Evolutionary conservation across 2,329 filamentous ascomycete species (phyloP), one percentile per base, ranked within the genome.

Genomic region (Colletotrichum caudatum): DNA sequence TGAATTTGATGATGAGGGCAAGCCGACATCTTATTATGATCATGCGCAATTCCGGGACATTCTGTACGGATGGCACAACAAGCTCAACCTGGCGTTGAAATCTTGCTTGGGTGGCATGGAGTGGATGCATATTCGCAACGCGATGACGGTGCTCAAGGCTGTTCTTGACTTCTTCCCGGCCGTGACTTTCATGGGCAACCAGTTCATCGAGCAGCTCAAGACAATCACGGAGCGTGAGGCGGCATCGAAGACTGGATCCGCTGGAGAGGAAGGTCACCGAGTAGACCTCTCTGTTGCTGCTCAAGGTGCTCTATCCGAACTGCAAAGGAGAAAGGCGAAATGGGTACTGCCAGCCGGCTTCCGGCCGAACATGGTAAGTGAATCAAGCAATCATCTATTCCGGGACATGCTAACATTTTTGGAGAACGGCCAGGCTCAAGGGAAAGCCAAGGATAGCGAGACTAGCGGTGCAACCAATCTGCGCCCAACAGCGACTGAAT

Each of bases 41-140:
- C 96, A 94, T 79, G 93, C 95, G 74, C 91, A 94, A 66, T 99
- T 97, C 84, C 91, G 94, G 61, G 91, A 93, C 75, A 84, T 97
- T 64, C 85, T 98, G 41, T 96, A 93, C 84, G 93, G 93, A 76
- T 98, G 95, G 94, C 97, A 99, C 81, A 91, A 92, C 76, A 90
- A 93, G 74, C 84, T 99, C 54, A 93, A 92, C 76, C 89, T 85
- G 61, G 94, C 95, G 2, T 84, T 99, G 66, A 95, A 94, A 79
- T 88, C 88, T 48, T 98, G 95, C 79, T 86, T 99, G 58, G 90
- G 90, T 23, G 92, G 92, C 37, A 91, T 89, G 41, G 95, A 98
- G 81, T 99, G 96, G 89, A 98, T 98, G 92, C 95, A 98, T 80
- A 97, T 98, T 78, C 91, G 95, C 66, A 99, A 99, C 79, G 94